phyloP scores from a whole-genome alignment of 805 yeast species.

The Candida corydali region DNA sequence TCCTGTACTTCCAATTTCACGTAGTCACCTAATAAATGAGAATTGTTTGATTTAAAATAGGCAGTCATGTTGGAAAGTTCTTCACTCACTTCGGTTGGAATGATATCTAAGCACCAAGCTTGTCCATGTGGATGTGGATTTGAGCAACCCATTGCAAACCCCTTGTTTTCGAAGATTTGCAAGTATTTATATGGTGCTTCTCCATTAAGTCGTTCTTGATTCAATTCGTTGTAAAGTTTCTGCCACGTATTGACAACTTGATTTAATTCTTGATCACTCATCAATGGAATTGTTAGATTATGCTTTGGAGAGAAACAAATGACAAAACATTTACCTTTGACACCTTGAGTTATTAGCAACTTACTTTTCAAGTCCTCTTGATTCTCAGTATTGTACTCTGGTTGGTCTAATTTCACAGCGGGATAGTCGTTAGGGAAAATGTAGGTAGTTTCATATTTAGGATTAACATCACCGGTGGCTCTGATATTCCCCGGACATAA shows the following conservation, averaged over 20 bases:
- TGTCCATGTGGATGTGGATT: conserved; percentile 83
- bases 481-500: conserved; percentile 70
- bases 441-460: conserved; percentile 53
- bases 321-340: conserved; percentile 65
- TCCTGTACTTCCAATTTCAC: conserved; percentile 51
- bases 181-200: conserved; percentile 51
- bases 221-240: conserved; percentile 42
- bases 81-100: conserved; percentile 63
- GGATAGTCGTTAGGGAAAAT: conserved; percentile 67
- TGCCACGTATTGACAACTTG: conserved; percentile 62
- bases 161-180: conserved; percentile 76
- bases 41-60: conserved; percentile 37
- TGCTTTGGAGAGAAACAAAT: conserved; percentile 73
- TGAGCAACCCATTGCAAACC: conserved; percentile 78
- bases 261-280: conserved; percentile 42
- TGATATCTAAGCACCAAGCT: conserved; percentile 65
- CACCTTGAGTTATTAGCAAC: conserved; percentile 53
- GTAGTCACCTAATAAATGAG: conserved; percentile 61
- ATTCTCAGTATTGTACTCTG: conserved; percentile 29
- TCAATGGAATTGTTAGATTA: conserved; percentile 59
- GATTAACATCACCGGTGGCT: conserved; percentile 58
- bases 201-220: conserved; percentile 29
- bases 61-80: conserved; percentile 51
- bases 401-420: conserved; percentile 61
- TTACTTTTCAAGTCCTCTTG: conserved; percentile 29